These are phyloP conservation scores for Fusarium setosum DNA, from an alignment of 2,329 filamentous ascomycete genomes.

Conservation along the genomic window DNA sequence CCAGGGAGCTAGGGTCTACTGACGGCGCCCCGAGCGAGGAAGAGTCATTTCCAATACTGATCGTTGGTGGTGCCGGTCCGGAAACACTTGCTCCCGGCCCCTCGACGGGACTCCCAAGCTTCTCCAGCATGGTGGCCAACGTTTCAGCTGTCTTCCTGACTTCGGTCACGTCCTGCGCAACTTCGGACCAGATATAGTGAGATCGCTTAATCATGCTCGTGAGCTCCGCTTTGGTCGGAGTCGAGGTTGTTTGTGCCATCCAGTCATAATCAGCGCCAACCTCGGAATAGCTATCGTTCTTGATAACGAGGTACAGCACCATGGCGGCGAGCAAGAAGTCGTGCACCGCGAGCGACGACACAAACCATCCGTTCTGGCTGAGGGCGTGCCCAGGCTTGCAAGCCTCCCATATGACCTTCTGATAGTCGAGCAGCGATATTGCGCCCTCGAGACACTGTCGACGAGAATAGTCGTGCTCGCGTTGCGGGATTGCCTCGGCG, in stretches of 20 bases:
- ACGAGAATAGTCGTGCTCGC: slow-evolving; percentile 64
- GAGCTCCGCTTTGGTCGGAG: slow-evolving; percentile 53
- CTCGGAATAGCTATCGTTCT: slow-evolving; percentile 55
- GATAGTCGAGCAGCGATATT: slow-evolving; percentile 59
- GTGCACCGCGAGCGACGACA: slow-evolving; percentile 67
- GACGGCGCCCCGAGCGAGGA: slow-evolving; percentile 33
- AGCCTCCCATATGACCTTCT: slow-evolving; percentile 59
- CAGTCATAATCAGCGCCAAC: slow-evolving; percentile 48
- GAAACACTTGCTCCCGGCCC: slow-evolving; percentile 8
- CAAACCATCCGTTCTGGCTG: slow-evolving; percentile 64
- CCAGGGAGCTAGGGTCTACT: slow-evolving; percentile 35
- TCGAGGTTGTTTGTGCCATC: slow-evolving; percentile 46
- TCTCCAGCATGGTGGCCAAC: slow-evolving; percentile 58
- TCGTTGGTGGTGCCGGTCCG: slow-evolving; percentile 1
- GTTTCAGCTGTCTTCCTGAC: slow-evolving; percentile 59
- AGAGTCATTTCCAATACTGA: slow-evolving; percentile 18
- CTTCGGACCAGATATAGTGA: slow-evolving; percentile 56
- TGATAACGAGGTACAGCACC: slow-evolving; percentile 66
- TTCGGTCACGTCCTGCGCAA: slow-evolving; percentile 52
- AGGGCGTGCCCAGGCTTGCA: slow-evolving; percentile 65
- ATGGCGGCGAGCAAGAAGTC: slow-evolving; percentile 72
- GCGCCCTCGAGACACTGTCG: slow-evolving; percentile 62
- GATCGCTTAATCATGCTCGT: slow-evolving; percentile 55
- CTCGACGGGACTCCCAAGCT: slow-evolving; percentile 50
- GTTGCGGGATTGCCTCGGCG: slow-evolving; percentile 52